Base-by-base conservation (phyloP, 2,329 filamentous ascomycete genomes). In the Tolypocladium inflatum region DNA sequence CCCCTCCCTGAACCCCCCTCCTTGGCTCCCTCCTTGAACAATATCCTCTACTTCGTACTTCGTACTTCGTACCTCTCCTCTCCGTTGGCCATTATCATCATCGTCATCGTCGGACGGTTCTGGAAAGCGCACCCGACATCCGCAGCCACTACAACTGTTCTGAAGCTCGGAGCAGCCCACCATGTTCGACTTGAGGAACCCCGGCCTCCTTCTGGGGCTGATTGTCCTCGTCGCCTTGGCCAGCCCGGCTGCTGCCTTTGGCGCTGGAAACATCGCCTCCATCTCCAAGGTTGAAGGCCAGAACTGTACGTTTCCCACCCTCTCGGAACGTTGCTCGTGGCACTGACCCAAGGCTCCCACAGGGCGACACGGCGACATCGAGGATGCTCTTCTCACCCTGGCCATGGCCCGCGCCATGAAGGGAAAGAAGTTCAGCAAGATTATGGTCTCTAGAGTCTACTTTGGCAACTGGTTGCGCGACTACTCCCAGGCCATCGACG, bases 401-500 rank as follows among this genome's bases (percentile, higher is more conserved):
- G 74, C 86, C 53, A 79, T 81, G 74, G 79, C 79, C 55, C 75
- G 71, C 53, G 77, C 76, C 64, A 72, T 79, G 61, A 77, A 77
- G 63, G 77, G 78, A 65, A 91, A 92, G 78, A 95, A 92, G 68
- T 96, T 96, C 75, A 85, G 83, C 78, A 94, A 94, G 77, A 83
- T 96, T 68, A 88, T 87, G 69, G 89, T 96, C 62, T 89, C 92
- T 63, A 85, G 91, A 61, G 89, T 95, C 62, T 97, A 97, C 78
- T 97, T 97, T 76, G 92, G 92, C 63, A 97, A 96, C 78, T 96
- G 92, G 92, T 83, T 96, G 39, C 84, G 82, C 60, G 92, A 97
- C 74, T 97, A 97, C 74, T 94, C 89, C 56, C 92, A 97, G 74
- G 92, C 91, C 61, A 89, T 96, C 66, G 92, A 97, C 72, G 90